A percentile compares a stretch with the other conserved stretches of the same genome.
Evolutionary conservation across 495 filamentous ascomycete species (phyloP).

Genomic region (Lindgomyces ingoldianus): DNA sequence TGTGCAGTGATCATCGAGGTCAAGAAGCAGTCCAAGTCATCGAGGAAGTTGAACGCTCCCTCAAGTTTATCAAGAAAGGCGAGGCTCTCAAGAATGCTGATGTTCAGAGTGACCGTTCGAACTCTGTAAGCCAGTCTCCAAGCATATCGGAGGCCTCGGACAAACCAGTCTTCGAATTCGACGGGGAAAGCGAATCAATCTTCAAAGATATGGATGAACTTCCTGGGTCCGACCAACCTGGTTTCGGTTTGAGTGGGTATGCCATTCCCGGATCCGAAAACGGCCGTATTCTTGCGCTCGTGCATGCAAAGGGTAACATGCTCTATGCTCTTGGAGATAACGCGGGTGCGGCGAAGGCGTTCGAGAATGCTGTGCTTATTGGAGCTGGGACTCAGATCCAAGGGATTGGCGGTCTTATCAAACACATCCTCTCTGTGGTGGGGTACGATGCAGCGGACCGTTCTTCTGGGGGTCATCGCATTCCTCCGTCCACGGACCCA

Average conservation of each 20-base stretch:
- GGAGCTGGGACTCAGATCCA: constrained; percentile 70
- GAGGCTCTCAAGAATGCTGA: constrained; percentile 56
- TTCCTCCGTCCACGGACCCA: constrained; percentile 53
- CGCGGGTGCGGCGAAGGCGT: constrained; percentile 78
- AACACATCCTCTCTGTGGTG: constrained; percentile 75
- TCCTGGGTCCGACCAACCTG: constrained; percentile 49
- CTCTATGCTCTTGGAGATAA: constrained; percentile 90
- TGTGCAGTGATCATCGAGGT: constrained; percentile 79
- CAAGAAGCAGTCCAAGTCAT: constrained; percentile 89
- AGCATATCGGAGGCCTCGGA: constrained; percentile 57
- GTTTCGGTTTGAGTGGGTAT: constrained; percentile 83
- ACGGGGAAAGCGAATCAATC: constrained; percentile 51
- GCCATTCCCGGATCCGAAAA: constrained; percentile 86
- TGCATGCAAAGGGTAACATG: constrained; percentile 98
- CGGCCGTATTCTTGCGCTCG: constrained; percentile 84
- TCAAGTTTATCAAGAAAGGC: constrained; percentile 57
- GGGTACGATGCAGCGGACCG: constrained; percentile 43
- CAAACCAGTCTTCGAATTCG: constrained; percentile 59
- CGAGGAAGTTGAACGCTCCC: constrained; percentile 77
- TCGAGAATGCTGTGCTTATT: constrained; percentile 92
- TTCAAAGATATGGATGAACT: constrained; percentile 38
- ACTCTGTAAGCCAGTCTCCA: constrained; percentile 53
- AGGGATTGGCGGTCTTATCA: constrained; percentile 79
- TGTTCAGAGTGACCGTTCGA: constrained; percentile 58
- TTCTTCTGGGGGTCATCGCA: constrained; percentile 28